Evolutionary conservation across 345 rosid genomes (phyloP).

Genomic region (Eucalyptus erythrocorys): DNA sequence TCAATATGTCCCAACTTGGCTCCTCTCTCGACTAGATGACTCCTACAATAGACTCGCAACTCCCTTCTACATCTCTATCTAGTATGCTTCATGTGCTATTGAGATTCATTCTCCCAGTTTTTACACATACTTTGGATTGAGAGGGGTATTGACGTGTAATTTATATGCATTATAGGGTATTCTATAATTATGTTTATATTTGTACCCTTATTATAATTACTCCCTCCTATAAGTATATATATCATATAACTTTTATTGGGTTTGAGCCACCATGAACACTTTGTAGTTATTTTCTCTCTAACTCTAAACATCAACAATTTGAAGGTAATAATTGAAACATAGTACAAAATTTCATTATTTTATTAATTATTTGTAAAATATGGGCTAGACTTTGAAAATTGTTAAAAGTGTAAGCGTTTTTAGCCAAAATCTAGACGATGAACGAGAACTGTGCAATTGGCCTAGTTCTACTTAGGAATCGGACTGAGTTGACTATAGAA

Average conservation of each 20-base stretch:
- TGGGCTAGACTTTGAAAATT: neutral
- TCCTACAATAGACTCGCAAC: neutral
- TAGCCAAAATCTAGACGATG: neutral
- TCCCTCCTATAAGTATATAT: neutral
- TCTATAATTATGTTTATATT: neutral
- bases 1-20: neutral
- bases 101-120: too few species aligned
- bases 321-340: neutral
- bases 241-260: neutral
- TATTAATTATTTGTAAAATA: neutral
- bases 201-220: neutral
- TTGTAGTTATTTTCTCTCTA: neutral
- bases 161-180: neutral
- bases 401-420: neutral
- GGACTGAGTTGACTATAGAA: accelerated
- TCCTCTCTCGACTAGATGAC: neutral
- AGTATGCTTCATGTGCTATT: neutral
- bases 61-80: neutral
- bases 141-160: neutral
- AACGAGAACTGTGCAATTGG: accelerated
- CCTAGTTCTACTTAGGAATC: neutral
- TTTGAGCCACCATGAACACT: neutral
- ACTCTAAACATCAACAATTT: neutral
- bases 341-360: neutral
- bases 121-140: neutral